Conservation (phyloP, 495 filamentous ascomycete genomes). For the Neurospora sp. region DNA sequence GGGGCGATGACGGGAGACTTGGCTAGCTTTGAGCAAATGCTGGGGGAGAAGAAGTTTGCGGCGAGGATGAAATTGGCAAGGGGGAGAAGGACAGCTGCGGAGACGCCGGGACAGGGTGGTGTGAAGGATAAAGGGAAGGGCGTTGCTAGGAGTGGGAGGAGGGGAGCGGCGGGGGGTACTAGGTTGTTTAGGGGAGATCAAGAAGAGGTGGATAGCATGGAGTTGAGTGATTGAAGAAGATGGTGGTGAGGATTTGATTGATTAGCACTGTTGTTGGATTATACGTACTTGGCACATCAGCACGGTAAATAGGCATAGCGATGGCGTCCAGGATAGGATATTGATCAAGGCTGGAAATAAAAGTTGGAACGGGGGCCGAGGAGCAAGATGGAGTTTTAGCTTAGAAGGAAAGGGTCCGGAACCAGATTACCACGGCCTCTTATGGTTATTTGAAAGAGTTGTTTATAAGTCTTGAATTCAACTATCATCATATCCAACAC, state of each 20-base stretch:
- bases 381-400: neutral
- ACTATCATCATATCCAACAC: neutral
- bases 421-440: neutral
- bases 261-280: neutral
- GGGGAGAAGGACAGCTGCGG: constrained; percentile 1
- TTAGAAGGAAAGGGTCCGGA: too few relatives aligned
- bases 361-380: neutral
- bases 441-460: neutral
- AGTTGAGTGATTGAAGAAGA: constrained; percentile 18
- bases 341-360: neutral
- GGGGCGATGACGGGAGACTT: constrained; percentile 21
- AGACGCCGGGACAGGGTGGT: constrained; percentile 4
- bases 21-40: constrained; percentile 23
- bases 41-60: constrained; percentile 17
- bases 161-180: neutral
- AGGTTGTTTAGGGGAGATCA: neutral
- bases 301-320: neutral
- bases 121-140: constrained; percentile 15
- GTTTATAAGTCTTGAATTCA: neutral
- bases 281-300: neutral
- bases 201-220: constrained; percentile 10
- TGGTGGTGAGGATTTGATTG: neutral
- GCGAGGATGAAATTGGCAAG: constrained; percentile 15
- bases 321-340: neutral
- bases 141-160: constrained; percentile 5